Evolutionary conservation across 2,329 filamentous ascomycete genomes (phyloP).

Genomic region (Colletotrichum sp.): DNA sequence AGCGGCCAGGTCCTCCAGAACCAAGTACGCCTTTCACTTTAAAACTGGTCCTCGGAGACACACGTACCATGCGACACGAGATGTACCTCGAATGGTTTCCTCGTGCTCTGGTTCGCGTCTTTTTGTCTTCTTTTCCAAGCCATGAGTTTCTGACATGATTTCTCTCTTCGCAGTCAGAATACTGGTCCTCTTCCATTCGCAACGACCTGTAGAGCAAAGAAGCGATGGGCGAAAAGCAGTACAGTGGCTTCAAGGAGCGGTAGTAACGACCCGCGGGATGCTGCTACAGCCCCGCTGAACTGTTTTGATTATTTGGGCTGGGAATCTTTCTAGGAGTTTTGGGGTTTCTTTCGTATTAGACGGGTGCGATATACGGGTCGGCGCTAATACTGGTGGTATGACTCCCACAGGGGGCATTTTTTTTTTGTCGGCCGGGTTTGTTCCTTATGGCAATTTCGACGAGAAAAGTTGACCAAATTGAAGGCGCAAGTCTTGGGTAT

Average conservation of each 20-base stretch:
- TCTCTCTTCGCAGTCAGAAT: neutral
- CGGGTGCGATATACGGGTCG: neutral
- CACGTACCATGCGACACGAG: neutral
- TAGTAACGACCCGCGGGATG: neutral
- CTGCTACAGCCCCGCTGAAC: neutral
- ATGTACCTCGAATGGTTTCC: neutral
- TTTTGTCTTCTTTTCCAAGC: neutral
- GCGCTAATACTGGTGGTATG: neutral
- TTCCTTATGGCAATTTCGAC: neutral
- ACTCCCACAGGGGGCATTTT: neutral
- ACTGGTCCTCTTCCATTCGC: neutral
- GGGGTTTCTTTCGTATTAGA: neutral
- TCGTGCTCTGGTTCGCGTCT: neutral
- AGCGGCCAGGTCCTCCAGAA: neutral
- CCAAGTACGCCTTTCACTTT: neutral
- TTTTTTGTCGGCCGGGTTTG: neutral
- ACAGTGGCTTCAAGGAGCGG: neutral
- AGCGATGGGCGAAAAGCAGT: neutral
- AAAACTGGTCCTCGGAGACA: neutral
- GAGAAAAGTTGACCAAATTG: neutral
- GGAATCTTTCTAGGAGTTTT: neutral
- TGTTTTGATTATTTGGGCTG: neutral
- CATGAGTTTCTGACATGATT: neutral
- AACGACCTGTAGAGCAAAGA: neutral
- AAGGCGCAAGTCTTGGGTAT: neutral